Base-by-base conservation (phyloP, 2,329 filamentous ascomycete genomes). In the Dothidotthia symphoricarpi region DNA sequence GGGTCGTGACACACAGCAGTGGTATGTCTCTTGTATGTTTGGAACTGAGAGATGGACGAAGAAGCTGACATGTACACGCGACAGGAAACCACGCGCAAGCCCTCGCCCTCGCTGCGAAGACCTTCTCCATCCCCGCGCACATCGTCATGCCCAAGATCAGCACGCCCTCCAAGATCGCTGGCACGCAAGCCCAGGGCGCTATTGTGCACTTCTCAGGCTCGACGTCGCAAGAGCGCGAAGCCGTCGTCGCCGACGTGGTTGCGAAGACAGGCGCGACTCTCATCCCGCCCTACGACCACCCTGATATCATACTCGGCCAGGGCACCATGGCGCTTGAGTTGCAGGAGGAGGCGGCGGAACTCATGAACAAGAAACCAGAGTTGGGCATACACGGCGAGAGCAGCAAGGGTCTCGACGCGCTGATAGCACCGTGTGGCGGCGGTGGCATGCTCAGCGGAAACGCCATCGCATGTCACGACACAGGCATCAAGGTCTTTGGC, bases 31-130 rank as follows among this genome's bases (percentile, higher is more conserved):
- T 31, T n/a, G n/a, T 22, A 22, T 9, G 9, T 22, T 6, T 9
- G 9, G 9, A 9, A 22, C 5, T 22, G 9, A 22, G 19, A 22
- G 9, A 5, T 13, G 30, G 29, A 33, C 31, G 17, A 28, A 8
- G 22, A 6, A 16, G 27, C 10, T 25, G 25, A 22, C 9, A 6
- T 22, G 19, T 9, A 5, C 9, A 6, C 9, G 19, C 19, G 19
- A 22, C 47, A 91, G 90, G 91, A 43, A 97, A 97, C 69, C 93
- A 97, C 63, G 91, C 91, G 0, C 89, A 95, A 73, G 91, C 93
- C 2, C 81, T 97, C 39, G 81, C 91, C 2, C 83, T 96, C 34
- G 91, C 91, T 0, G 89, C 91, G 2, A 75, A 75, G 13, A 83
- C 83, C 25, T 80, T 85, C 60, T 71, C 74, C 36, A 82, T 96